These are phyloP conservation scores for Mytilinidion resinicola DNA, from an alignment of 495 filamentous ascomycete species.

Conservation along the genomic window DNA sequence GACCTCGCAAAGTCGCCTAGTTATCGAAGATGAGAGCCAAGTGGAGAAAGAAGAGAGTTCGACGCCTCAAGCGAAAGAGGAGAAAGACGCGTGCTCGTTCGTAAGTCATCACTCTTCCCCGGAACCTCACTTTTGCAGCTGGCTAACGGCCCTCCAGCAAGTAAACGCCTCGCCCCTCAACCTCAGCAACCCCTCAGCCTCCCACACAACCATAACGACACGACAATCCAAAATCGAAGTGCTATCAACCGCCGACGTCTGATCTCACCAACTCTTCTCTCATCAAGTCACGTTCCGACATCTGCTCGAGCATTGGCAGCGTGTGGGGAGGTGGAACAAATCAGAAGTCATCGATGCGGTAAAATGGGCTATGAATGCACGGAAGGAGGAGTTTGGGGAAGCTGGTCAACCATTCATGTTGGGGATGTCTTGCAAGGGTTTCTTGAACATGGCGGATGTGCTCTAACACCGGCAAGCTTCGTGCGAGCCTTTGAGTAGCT, in stretches of 20 bases:
- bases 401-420: constrained; percentile 25
- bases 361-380: constrained; percentile 5
- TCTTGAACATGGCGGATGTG: constrained; percentile 8
- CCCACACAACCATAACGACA: constrained; percentile 4
- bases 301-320: constrained; percentile 2
- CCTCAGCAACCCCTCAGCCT: constrained; percentile 19
- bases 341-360: constrained; percentile 4
- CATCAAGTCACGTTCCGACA: background rate
- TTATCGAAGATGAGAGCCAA: constrained; percentile 88
- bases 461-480: constrained; percentile 36
- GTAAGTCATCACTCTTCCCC: constrained; percentile 40
- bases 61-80: constrained; percentile 96
- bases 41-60: constrained; percentile 99
- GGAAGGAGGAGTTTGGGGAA: constrained; percentile 9
- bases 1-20: constrained; percentile 21
- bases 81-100: constrained; percentile 95
- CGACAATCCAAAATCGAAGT: background rate
- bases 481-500: constrained; percentile 20
- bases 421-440: constrained; percentile 16
- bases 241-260: constrained; percentile 1
- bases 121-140: background rate
- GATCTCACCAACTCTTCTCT: constrained; percentile 5
- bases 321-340: constrained; percentile 2
- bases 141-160: constrained; percentile 33
- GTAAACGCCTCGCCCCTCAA: constrained; percentile 36